A percentile compares a stretch with the other conserved stretches of the same genome.
These are phyloP conservation scores for Helianthus annuus DNA, from an alignment of 129 eudicot genomes.

Conservation along the genomic window HanXRQr2.0-SUNRISE NC_035439.2:24917645-24918144, in stretches of 20 bases:
- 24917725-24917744: neutral
- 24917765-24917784: neutral
- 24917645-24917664: neutral
- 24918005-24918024: too few relatives aligned
- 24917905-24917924: neutral
- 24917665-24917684: neutral
- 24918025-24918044: too few relatives aligned
- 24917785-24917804: neutral
- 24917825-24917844: neutral
- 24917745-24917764: neutral
- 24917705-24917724: neutral
- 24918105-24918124: too few relatives aligned
- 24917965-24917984: neutral
- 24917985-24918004: too few relatives aligned
- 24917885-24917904: neutral
- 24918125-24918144: too few relatives aligned
- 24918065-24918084: too few relatives aligned
- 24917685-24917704: neutral
- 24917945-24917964: neutral
- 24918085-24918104: too few relatives aligned
- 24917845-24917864: neutral
- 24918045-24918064: too few relatives aligned
- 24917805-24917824: neutral
- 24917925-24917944: neutral
- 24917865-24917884: neutral